Evolutionary conservation across 441 rosid genomes (phyloP).

Genomic region (Eruca vesicaria): DNA sequence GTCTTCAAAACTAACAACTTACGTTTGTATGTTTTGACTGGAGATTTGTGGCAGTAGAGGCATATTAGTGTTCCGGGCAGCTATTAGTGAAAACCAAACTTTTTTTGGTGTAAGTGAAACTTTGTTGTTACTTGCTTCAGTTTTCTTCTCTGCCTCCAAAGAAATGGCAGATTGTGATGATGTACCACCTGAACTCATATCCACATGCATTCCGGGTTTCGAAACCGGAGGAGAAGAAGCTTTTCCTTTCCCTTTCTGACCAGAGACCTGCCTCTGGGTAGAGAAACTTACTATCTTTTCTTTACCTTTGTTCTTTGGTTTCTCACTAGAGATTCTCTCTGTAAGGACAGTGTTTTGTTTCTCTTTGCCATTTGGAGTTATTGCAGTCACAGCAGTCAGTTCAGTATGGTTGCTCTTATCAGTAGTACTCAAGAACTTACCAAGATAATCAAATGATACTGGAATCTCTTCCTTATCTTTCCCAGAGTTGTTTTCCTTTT

Average conservation of each 20-base stretch:
- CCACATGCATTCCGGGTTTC: not conserved
- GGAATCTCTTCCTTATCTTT: not conserved
- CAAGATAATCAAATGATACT: not conserved
- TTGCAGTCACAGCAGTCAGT: not conserved
- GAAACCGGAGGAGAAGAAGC: not conserved
- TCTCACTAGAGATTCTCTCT: conserved; percentile 1
- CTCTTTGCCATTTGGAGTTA: not conserved
- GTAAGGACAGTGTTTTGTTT: not conserved
- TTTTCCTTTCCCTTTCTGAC: conserved; percentile 5
- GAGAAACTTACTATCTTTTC: not conserved
- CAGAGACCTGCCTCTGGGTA: not conserved
- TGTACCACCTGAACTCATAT: not conserved
- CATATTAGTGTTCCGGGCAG: not conserved
- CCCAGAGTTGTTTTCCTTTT: too few species aligned
- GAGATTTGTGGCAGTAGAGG: not conserved
- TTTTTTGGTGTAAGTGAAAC: too few species aligned
- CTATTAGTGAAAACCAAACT: not conserved
- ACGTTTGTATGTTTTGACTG: not conserved
- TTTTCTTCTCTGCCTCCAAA: not conserved
- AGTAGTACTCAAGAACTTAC: not conserved
- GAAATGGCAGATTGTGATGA: not conserved
- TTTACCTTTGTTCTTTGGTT: not conserved
- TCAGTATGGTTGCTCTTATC: not conserved
- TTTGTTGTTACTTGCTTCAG: not conserved
- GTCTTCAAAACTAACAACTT: not conserved